Evolutionary conservation across 352 stramenopile species (phyloP).

Genomic region (Phytophthora colocasiae): DNA sequence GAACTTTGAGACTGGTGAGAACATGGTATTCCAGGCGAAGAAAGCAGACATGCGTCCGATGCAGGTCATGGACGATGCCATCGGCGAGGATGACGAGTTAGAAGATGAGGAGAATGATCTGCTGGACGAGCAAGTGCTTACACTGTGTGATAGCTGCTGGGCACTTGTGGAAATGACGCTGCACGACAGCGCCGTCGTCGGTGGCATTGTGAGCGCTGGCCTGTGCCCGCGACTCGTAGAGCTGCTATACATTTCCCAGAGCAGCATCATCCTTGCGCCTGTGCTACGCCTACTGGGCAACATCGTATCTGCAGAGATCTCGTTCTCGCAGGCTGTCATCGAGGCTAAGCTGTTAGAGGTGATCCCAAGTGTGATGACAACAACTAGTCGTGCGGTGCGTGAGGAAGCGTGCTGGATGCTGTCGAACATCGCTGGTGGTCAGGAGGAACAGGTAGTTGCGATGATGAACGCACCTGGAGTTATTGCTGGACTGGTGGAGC

Average conservation of each 20-base stretch:
- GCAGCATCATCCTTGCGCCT: slow-evolving; percentile 81
- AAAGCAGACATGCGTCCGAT: slow-evolving; percentile 69
- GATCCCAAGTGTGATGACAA: slow-evolving; percentile 84
- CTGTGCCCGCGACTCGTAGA: slow-evolving; percentile 81
- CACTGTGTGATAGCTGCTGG: slow-evolving; percentile 88
- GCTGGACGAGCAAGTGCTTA: slow-evolving; percentile 87
- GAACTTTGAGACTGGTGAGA: slow-evolving; percentile 90
- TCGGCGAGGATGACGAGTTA: slow-evolving; percentile 78
- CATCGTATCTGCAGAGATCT: slow-evolving; percentile 84
- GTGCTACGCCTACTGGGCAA: slow-evolving; percentile 83
- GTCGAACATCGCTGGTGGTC: slow-evolving; percentile 83
- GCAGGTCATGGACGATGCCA: slow-evolving; percentile 83
- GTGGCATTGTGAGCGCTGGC: slow-evolving; percentile 63
- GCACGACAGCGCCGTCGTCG: slow-evolving; percentile 71
- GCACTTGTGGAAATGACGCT: slow-evolving; percentile 84
- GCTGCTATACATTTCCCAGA: slow-evolving; percentile 85
- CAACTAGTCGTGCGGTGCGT: slow-evolving; percentile 78
- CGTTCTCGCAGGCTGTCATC: slow-evolving; percentile 78
- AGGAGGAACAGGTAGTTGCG: slow-evolving; percentile 75
- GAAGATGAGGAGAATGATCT: slow-evolving; percentile 77
- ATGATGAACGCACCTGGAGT: slow-evolving; percentile 80
- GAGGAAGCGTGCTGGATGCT: slow-evolving; percentile 91
- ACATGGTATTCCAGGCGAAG: slow-evolving; percentile 77
- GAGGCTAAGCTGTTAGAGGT: slow-evolving; percentile 82
- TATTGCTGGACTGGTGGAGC: slow-evolving; percentile 70